Percentiles rank a stretch among this genome's conserved stretches.
These are phyloP conservation scores for Bullera alba DNA, from an alignment of 768 basidiomycete species.

Conservation along the genomic window DNA sequence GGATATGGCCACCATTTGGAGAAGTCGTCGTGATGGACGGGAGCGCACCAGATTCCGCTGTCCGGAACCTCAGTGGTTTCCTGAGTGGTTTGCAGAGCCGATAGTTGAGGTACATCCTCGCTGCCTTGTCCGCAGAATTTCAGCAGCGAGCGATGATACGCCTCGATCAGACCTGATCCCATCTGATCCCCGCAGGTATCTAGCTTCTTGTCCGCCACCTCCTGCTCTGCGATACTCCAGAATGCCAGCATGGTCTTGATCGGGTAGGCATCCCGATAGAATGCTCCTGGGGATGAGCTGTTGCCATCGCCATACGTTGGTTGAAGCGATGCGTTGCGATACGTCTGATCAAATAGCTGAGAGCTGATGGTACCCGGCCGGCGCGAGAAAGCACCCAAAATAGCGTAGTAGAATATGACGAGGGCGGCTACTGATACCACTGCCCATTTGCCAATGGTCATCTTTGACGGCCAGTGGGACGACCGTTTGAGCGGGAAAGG, in stretches of 20 bases:
- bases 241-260: slow-evolving; percentile 19
- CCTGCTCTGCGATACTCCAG: slow-evolving; percentile 26
- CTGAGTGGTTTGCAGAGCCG: background rate
- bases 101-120: background rate
- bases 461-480: too few relatives aligned
- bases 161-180: slow-evolving; percentile 19
- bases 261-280: slow-evolving; percentile 30
- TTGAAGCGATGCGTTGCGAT: background rate
- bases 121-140: slow-evolving; percentile 7
- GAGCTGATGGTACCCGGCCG: background rate
- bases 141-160: slow-evolving; percentile 21
- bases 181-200: slow-evolving; percentile 34
- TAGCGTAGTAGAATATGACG: slow-evolving; percentile 12
- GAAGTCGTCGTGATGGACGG: slow-evolving; percentile 19
- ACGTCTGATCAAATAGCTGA: too few relatives aligned
- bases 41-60: slow-evolving; percentile 24
- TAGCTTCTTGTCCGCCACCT: slow-evolving; percentile 13
- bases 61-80: slow-evolving; percentile 2
- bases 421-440: slow-evolving; percentile 1
- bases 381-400: slow-evolving; percentile 16
- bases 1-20: slow-evolving; percentile 42
- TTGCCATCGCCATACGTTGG: too few relatives aligned
- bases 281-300: slow-evolving; percentile 22
- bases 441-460: too few relatives aligned
- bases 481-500: too few relatives aligned